These are phyloP conservation scores for Botrytis fragariae DNA, from an alignment of 2,329 filamentous ascomycete genomes.

Conservation along the genomic window DNA sequence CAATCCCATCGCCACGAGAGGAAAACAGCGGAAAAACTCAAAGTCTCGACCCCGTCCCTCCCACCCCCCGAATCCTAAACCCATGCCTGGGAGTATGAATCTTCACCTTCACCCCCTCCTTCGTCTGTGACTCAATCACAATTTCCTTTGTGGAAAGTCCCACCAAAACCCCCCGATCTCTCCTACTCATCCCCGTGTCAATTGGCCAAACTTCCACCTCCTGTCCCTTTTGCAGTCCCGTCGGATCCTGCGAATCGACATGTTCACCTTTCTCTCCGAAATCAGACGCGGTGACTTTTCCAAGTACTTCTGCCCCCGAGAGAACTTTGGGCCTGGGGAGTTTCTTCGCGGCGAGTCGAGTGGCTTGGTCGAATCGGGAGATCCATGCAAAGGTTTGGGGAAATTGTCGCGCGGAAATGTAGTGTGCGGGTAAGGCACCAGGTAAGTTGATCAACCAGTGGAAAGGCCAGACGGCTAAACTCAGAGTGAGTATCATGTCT, in stretches of 20 bases:
- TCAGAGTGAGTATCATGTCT: not conserved
- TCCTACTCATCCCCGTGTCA: slow-evolving; percentile 59
- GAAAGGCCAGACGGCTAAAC: slow-evolving; percentile 56
- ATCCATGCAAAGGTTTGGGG: slow-evolving; percentile 65
- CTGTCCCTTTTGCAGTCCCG: slow-evolving; percentile 52
- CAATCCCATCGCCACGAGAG: not conserved
- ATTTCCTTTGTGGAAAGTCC: slow-evolving; percentile 53
- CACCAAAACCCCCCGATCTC: slow-evolving; percentile 56
- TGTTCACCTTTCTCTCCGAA: slow-evolving; percentile 46
- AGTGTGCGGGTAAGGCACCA: slow-evolving; percentile 51
- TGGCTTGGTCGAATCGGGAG: slow-evolving; percentile 53
- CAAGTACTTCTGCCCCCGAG: slow-evolving; percentile 53
- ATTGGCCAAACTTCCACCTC: slow-evolving; percentile 57
- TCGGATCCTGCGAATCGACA: slow-evolving; percentile 52
- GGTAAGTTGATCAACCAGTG: slow-evolving; percentile 61
- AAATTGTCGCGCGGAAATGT: slow-evolving; percentile 52
- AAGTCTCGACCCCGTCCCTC: slow-evolving; percentile 19
- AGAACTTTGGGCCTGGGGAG: slow-evolving; percentile 44
- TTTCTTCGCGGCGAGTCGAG: slow-evolving; percentile 44
- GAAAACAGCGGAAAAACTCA: not conserved
- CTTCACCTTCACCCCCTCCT: slow-evolving; percentile 45
- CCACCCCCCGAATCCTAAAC: slow-evolving; percentile 46
- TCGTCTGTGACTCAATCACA: slow-evolving; percentile 52
- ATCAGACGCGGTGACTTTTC: slow-evolving; percentile 45
- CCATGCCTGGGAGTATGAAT: slow-evolving; percentile 62